Evolutionary conservation across 2,329 filamentous ascomycete genomes (phyloP), one percentile per base, ranked within the genome.

Genomic region (Fusarium concolor): DNA sequence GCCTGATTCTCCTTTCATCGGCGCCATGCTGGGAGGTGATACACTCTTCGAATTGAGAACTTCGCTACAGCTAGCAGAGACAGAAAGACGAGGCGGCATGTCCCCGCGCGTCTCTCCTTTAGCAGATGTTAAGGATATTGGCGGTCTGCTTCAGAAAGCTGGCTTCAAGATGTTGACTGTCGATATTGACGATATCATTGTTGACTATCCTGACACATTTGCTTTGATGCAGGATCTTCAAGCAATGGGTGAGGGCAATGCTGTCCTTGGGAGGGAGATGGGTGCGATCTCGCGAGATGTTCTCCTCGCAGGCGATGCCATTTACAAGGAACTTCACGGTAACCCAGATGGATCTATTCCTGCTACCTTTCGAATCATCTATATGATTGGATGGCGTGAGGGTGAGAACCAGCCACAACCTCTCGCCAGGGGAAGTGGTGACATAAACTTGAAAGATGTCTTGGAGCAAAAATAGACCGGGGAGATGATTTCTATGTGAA

Each of bases 371-470:
- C 87, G 96, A 71, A 86, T 97, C 72, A 97, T 99, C 65, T 97
- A 96, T 79, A 97, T 98, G 94, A 99, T 99, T 79, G 96, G 96
- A 0, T 99, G 96, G 96, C 96, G 95, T 77, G 92, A 94, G 70
- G 90, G 92, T 3, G 86, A 87, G 29, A 87, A 90, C 53, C 94
- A 98, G 80, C 85, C 90, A 3, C 85, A 95, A 79, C 94, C 96
- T 7, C 81, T 98, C 59, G 81, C 90, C 69, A 87, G 96, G 70
- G 96, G 96, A 1, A 97, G 91, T 68, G 96, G 93, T 11, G 85
- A 97, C 76, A 82, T 97, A 41, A 97, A 92, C 78, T 85, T 99
- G 66, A 97, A 96, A 79, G 94, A 98, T 78, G 84, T 97, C 18
- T 73, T 89, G 41, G 83, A 87, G 73, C 79, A 79, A 45, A 83